phyloP scores from a whole-genome alignment of 768 basidiomycete genomes.

The Rhizopogon vulgaris region DNA sequence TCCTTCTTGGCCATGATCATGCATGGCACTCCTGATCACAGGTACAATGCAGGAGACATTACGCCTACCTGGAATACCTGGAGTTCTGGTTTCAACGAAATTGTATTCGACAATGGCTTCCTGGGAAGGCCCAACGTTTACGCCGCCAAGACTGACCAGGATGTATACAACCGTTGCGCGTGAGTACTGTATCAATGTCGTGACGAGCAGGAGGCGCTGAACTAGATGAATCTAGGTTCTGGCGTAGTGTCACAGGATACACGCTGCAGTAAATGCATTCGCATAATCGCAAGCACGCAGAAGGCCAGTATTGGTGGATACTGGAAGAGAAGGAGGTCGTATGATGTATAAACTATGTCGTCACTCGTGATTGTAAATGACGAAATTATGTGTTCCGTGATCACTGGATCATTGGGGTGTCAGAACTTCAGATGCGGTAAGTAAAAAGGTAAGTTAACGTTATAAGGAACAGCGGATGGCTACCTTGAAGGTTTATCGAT shows the following conservation, averaged over 20 bases:
- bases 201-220: background rate
- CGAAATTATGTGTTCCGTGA: too few relatives aligned
- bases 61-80: slow-evolving; percentile 15
- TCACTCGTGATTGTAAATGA: too few relatives aligned
- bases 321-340: too few relatives aligned
- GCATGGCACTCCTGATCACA: slow-evolving; percentile 12
- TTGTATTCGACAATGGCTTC: slow-evolving; percentile 33
- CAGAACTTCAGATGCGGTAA: too few relatives aligned
- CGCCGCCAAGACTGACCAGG: slow-evolving; percentile 21
- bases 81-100: slow-evolving; percentile 13
- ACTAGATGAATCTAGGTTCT: background rate
- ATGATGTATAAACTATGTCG: too few relatives aligned
- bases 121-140: slow-evolving; percentile 25
- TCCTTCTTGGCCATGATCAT: slow-evolving; percentile 15
- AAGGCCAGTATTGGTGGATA: too few relatives aligned
- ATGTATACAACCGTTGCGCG: slow-evolving; percentile 31
- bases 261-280: background rate
- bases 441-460: too few relatives aligned
- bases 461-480: too few relatives aligned
- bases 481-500: too few relatives aligned
- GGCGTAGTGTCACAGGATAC: background rate
- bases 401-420: too few relatives aligned
- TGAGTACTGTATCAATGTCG: slow-evolving; percentile 10
- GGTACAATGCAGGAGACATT: slow-evolving; percentile 9
- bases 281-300: too few relatives aligned